Evolutionary conservation across 768 basidiomycete genomes (phyloP).

Genomic region (Aureoboletus auriporus): DNA sequence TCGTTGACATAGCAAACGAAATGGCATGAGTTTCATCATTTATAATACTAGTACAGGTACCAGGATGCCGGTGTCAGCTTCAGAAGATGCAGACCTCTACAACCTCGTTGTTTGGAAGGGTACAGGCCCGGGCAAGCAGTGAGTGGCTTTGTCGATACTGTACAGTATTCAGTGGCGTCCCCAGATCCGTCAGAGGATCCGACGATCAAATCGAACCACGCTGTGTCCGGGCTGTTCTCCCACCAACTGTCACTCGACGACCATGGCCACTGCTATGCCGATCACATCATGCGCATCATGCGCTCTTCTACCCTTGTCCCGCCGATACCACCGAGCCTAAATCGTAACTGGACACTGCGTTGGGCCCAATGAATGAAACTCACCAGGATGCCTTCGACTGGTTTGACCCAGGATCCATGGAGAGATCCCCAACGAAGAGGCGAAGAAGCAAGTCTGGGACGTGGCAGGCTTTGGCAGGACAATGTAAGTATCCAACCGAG

Average conservation of each 20-base stretch:
- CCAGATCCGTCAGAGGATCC: too few relatives aligned
- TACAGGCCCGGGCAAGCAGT: too few relatives aligned
- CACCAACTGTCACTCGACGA: neutral
- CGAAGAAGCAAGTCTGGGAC: constrained; percentile 45
- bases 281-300: too few relatives aligned
- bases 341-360: constrained; percentile 3
- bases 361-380: constrained; percentile 50
- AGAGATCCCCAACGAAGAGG: constrained; percentile 48
- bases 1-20: too few relatives aligned
- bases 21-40: too few relatives aligned
- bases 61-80: too few relatives aligned
- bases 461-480: constrained; percentile 12
- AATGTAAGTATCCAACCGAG: constrained; percentile 38
- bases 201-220: too few relatives aligned
- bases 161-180: too few relatives aligned
- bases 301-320: neutral
- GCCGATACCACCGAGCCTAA: neutral
- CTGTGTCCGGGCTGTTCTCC: neutral
- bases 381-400: constrained; percentile 33
- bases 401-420: constrained; percentile 16
- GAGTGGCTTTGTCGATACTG: neutral
- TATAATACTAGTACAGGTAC: too few relatives aligned
- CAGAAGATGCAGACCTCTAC: too few relatives aligned
- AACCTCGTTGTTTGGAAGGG: too few relatives aligned
- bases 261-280: neutral